phyloP scores from a whole-genome alignment of 306 rosid genomes.

The Quercus rubra region DNA sequence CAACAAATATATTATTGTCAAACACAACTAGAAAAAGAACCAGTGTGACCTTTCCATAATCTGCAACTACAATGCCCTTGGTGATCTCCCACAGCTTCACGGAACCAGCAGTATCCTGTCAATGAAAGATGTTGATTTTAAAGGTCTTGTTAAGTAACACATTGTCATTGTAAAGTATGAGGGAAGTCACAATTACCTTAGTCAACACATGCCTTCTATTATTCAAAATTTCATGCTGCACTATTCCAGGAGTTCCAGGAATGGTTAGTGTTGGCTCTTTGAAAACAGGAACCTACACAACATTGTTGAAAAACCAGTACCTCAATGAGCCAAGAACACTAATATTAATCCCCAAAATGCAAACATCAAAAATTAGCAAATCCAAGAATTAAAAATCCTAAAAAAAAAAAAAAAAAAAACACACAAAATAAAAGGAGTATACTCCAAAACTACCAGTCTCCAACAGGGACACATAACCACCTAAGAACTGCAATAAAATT shows the following conservation, averaged over 20 bases:
- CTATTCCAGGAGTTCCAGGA: conserved; percentile 85
- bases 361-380: neutral
- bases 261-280: conserved; percentile 76
- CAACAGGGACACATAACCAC: neutral
- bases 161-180: conserved; percentile 7
- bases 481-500: neutral
- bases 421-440: neutral
- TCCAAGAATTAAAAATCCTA: neutral
- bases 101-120: conserved; percentile 86
- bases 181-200: conserved; percentile 55
- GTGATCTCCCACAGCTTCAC: conserved; percentile 99
- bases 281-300: conserved; percentile 76
- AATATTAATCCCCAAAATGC: conserved; percentile 18
- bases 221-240: conserved; percentile 90
- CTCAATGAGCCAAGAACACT: conserved; percentile 8
- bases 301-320: conserved; percentile 22
- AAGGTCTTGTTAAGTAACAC: conserved; percentile 10
- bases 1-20: conserved; percentile 14
- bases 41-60: conserved; percentile 81
- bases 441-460: neutral
- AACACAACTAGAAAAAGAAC: conserved; percentile 19
- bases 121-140: conserved; percentile 19
- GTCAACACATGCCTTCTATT: conserved; percentile 94
- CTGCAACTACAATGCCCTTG: conserved; percentile 76
- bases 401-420: neutral